Base-by-base conservation (phyloP, 179 eudicot genomes). In the Drosera spatulata region DNA sequence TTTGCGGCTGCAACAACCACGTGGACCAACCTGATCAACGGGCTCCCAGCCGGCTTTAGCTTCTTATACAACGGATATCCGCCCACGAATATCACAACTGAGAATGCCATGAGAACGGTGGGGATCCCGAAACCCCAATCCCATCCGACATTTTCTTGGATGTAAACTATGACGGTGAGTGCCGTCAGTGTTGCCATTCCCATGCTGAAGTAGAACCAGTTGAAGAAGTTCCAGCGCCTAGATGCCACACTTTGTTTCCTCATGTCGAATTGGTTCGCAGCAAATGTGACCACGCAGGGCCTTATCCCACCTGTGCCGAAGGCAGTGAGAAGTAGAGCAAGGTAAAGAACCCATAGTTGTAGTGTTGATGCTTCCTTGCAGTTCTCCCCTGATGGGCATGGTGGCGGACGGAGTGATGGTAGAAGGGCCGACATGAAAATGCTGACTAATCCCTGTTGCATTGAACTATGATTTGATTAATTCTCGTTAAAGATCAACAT, bases 81-180 rank as follows among this genome's bases (percentile, higher is more conserved):
- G 2, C 61, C 11, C 10, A 77, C 64, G 44, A 81, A 84, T 10
- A 58, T 69, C 4, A 77, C 43, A 8, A 77, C 60, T 1, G 89
- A 81, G 0, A 84, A 2, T 4, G 75, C 80, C 86, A 81, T 81
- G 64, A 68, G 60, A 42, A 75, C 67, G 37, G 89, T 77, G 7
- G 86, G 86, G 12, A 84, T 79, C 15, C 89, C 84, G 2, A 81
- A 68, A 42, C 89, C 89, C 69, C 79, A 73, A 6, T 77, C 86
- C 89, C 86, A 84, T 0, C 89, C 84, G 1, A 81, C 64, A n/a
- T 84, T 76, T 5, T 84, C 89, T 63, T 84, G 89, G 37, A 84
- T 63, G 57, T 84, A 84, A 11, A 84, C 89, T 7, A 84, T 67
- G 3, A 74, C 73, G 6, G 86, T 81, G 4, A 84, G 56, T 13